Evolutionary conservation across 2,329 filamentous ascomycete species (phyloP).

Genomic region (Monosporascus sp.): DNA sequence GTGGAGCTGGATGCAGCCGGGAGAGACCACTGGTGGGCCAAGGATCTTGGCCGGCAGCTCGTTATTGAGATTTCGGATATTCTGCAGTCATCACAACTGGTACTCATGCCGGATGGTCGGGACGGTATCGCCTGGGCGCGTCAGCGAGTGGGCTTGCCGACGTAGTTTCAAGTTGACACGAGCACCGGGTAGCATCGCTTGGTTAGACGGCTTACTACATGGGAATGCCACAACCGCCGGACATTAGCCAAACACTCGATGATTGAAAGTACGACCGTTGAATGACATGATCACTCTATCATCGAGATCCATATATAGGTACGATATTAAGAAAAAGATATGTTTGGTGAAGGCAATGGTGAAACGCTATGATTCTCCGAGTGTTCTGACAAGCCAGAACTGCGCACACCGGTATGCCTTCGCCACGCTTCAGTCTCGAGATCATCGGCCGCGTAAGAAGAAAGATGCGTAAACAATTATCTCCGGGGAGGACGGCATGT

Average conservation of each 20-base stretch:
- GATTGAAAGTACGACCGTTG: too few relatives aligned
- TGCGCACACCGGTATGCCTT: too few relatives aligned
- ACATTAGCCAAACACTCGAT: too few relatives aligned
- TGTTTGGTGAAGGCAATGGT: too few relatives aligned
- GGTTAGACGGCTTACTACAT: too few relatives aligned
- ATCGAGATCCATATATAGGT: too few relatives aligned
- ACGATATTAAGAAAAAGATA: too few relatives aligned
- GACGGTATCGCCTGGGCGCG: conserved; percentile 24
- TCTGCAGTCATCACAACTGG: conserved; percentile 14
- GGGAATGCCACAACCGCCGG: too few relatives aligned
- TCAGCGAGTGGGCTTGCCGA: conserved; percentile 13
- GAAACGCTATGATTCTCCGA: too few relatives aligned
- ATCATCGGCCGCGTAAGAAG: background rate
- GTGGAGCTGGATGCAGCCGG: conserved; percentile 26
- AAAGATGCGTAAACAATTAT: background rate
- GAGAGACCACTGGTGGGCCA: conserved; percentile 20
- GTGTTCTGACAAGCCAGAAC: too few relatives aligned
- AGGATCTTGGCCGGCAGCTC: conserved; percentile 14
- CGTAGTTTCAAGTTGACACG: background rate
- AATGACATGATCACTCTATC: too few relatives aligned
- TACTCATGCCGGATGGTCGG: conserved; percentile 15
- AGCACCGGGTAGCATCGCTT: too few relatives aligned
- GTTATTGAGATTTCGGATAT: conserved; percentile 20
- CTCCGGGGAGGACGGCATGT: background rate
- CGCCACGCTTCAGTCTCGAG: background rate